Evolutionary conservation across 805 yeast species (phyloP), one percentile per base, ranked within the genome.

Genomic region (Kodamaea kakaduensis): DNA sequence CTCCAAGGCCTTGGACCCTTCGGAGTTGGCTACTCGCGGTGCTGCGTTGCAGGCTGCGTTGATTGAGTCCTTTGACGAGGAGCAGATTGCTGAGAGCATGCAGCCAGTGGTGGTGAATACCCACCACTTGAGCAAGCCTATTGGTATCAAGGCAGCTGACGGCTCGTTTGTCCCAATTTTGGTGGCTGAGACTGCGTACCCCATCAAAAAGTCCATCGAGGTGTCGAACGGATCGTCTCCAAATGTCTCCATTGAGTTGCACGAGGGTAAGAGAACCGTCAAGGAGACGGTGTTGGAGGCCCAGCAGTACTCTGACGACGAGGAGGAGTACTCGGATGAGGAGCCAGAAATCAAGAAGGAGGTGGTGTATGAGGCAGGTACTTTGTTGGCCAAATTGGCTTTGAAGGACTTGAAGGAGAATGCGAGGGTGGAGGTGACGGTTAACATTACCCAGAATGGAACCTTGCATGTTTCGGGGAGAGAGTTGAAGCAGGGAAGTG

Each of bases 41-140:
- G 94, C 96, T 40, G 96, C 97, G 44, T 75, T 90, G 58, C 97
- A 93, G 73, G 98, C 96, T 34, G 78, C 95, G 24, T 71, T 90
- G 52, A 69, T 83, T 44, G 90, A 83, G 52, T 69, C 78, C 40
- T 94, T 86, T 52, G 93, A 82, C 54, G 87, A 76, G 35, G 95
- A 84, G 44, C 93, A 87, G 63, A 69, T 81, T 51, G 67, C 72
- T 31, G 95, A 87, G 65, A 81, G 93, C 39, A 68, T 80, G 50
- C 84, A 84, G 62, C 93, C 94, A 19, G 77, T 84, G 41, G 84
- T 89, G 42, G 71, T 87, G 49, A 84, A 84, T 71, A 89, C 96
- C 43, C 90, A 86, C 57, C 97, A 93, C 59, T 64, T 88, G 44
- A 59, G 75, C 46, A 80, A 82, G 56, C 82, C 96, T 33, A 78